phyloP scores from a whole-genome alignment of 1,139 yeast genomes.

The Yamadazyma pseudoaaseri region DNA sequence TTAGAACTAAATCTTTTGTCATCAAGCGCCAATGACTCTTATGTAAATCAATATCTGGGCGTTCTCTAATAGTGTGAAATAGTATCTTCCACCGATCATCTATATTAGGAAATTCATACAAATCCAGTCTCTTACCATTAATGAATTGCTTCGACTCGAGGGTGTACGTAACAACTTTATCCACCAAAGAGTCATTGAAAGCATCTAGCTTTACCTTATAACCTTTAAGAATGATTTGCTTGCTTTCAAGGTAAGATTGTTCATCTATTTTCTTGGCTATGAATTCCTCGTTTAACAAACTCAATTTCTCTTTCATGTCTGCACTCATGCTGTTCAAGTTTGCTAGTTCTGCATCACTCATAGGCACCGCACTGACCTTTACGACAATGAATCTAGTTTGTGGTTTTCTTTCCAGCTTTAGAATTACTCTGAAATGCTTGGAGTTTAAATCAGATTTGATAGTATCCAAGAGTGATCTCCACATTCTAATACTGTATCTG shows the following conservation, averaged over 20 bases:
- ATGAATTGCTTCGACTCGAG: slow-evolving; percentile 7
- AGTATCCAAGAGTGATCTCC: slow-evolving; percentile 51
- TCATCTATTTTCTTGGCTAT: background rate
- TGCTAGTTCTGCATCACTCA: slow-evolving; percentile 17
- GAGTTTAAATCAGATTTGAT: slow-evolving; percentile 27
- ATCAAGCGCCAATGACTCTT: background rate
- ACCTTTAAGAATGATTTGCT: slow-evolving; percentile 1
- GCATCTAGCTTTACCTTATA: slow-evolving; percentile 8
- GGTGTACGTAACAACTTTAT: slow-evolving; percentile 9
- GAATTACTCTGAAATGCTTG: slow-evolving; percentile 28
- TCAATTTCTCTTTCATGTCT: slow-evolving; percentile 12
- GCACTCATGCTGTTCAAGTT: slow-evolving; percentile 15
- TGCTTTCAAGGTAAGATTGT: background rate
- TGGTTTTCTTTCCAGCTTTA: slow-evolving; percentile 11
- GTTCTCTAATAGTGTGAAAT: slow-evolving; percentile 9
- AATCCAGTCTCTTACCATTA: slow-evolving; percentile 6
- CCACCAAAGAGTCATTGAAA: slow-evolving; percentile 8
- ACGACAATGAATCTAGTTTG: slow-evolving; percentile 16
- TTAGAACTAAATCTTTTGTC: background rate
- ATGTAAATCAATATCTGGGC: slow-evolving; percentile 7
- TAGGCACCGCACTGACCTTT: slow-evolving; percentile 32
- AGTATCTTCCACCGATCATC: slow-evolving; percentile 9
- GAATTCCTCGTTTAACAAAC: background rate
- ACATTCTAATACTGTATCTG: slow-evolving; percentile 56
- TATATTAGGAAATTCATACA: slow-evolving; percentile 9